Percentiles rank a stretch among this genome's conserved stretches.
Conservation (phyloP, 2,329 filamentous ascomycete species). For the Sarocladiaceae sp. region DNA sequence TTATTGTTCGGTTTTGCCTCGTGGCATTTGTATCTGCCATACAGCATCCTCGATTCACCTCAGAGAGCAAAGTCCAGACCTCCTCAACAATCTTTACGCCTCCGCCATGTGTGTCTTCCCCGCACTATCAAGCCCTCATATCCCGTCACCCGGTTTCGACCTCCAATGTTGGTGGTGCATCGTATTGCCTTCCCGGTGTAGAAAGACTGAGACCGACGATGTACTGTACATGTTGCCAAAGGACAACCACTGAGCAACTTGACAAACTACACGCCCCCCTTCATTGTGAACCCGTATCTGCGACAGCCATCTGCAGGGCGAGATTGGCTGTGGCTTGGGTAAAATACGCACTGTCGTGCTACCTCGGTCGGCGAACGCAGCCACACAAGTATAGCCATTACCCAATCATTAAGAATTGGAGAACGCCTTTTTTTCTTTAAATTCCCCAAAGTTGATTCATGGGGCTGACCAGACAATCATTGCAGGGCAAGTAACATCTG, state of each 20-base stretch:
- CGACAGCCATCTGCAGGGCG: constrained; percentile 6
- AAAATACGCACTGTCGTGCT: neutral
- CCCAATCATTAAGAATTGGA: neutral
- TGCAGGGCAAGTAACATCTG: too few relatives aligned
- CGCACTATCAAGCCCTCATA: neutral
- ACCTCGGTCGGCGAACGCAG: constrained; percentile 7
- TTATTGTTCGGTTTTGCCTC: neutral
- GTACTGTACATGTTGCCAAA: constrained; percentile 3
- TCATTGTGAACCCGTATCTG: neutral
- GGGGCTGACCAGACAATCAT: too few relatives aligned
- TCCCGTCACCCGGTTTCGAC: neutral
- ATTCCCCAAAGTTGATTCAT: too few relatives aligned
- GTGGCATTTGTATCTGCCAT: neutral
- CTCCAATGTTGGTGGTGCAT: neutral
- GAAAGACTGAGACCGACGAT: neutral
- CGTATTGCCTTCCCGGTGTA: neutral
- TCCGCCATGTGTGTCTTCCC: neutral
- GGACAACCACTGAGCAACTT: neutral
- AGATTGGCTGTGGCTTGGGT: constrained; percentile 3
- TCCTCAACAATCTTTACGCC: neutral
- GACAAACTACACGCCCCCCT: neutral
- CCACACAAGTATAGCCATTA: neutral
- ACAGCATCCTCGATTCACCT: neutral
- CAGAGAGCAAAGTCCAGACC: neutral
- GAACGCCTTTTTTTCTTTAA: too few relatives aligned